These are phyloP conservation scores for Penicillium ucsense DNA, from an alignment of 495 filamentous ascomycete species.

Conservation along the genomic window DNA sequence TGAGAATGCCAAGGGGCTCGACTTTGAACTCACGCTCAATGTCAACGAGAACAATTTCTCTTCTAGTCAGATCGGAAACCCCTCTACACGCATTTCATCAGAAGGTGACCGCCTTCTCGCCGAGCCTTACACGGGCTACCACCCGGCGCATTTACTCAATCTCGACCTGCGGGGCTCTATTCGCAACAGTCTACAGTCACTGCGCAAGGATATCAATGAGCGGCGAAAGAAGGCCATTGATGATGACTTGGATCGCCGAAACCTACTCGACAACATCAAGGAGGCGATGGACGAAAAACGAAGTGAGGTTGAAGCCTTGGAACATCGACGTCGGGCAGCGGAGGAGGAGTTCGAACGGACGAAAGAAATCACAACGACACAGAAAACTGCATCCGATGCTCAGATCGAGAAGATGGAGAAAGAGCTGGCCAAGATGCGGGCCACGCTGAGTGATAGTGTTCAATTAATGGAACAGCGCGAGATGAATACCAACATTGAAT, in stretches of 20 bases:
- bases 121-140: constrained; percentile 76
- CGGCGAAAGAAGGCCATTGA: constrained; percentile 72
- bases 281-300: constrained; percentile 92
- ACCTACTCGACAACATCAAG: constrained; percentile 82
- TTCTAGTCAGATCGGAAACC: constrained; percentile 56
- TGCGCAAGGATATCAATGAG: constrained; percentile 84
- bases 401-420: constrained; percentile 99
- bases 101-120: constrained; percentile 62
- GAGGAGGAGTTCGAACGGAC: constrained; percentile 91
- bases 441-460: constrained; percentile 74
- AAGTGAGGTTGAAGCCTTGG: constrained; percentile 84
- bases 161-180: constrained; percentile 74
- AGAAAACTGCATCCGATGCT: constrained; percentile 77
- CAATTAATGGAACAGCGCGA: constrained; percentile 90
- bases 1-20: constrained; percentile 69
- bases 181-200: constrained; percentile 61
- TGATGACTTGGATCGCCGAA: constrained; percentile 80
- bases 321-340: constrained; percentile 71
- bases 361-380: constrained; percentile 77
- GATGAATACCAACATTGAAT: constrained; percentile 96
- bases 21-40: constrained; percentile 74
- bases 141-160: constrained; percentile 77
- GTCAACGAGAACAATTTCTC: constrained; percentile 70
- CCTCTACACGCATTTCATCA: constrained; percentile 37
- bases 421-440: constrained; percentile 85